phyloP scores from a whole-genome alignment of 768 basidiomycete species.

The Lentinus tigrinus region DNA sequence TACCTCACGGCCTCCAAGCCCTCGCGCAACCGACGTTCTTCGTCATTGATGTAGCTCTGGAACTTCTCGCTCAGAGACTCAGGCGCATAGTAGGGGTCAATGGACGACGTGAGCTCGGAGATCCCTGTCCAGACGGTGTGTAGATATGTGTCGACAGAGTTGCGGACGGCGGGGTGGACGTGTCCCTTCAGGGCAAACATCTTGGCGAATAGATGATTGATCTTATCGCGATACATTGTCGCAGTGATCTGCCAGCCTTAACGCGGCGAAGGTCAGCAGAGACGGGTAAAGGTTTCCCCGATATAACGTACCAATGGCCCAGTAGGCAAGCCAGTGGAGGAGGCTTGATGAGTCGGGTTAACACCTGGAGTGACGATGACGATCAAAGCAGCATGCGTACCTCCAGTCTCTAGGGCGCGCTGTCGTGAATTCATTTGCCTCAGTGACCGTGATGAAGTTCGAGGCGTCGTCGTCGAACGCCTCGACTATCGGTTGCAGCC shows the following conservation, averaged over 20 bases:
- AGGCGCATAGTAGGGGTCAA: neutral
- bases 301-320: constrained; percentile 25
- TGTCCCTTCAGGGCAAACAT: constrained; percentile 10
- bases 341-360: constrained; percentile 16
- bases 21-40: constrained; percentile 25
- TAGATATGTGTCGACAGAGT: constrained; percentile 27
- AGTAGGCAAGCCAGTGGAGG: constrained; percentile 33
- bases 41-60: constrained; percentile 14
- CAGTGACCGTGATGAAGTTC: constrained; percentile 32
- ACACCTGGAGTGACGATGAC: neutral
- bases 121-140: neutral
- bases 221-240: constrained; percentile 9
- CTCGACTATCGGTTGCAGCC: constrained; percentile 28
- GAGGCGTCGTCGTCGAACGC: constrained; percentile 36
- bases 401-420: constrained; percentile 30
- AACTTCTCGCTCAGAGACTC: neutral
- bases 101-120: neutral
- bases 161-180: constrained; percentile 13
- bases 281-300: neutral
- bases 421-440: constrained; percentile 32
- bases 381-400: constrained; percentile 9
- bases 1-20: constrained; percentile 28
- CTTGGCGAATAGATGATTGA: constrained; percentile 7
- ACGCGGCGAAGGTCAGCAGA: no score
- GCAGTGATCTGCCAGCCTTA: constrained; percentile 22